phyloP scores from a whole-genome alignment of 2,329 filamentous ascomycete species.

The Neopestalotiopsis clavispora region DNA sequence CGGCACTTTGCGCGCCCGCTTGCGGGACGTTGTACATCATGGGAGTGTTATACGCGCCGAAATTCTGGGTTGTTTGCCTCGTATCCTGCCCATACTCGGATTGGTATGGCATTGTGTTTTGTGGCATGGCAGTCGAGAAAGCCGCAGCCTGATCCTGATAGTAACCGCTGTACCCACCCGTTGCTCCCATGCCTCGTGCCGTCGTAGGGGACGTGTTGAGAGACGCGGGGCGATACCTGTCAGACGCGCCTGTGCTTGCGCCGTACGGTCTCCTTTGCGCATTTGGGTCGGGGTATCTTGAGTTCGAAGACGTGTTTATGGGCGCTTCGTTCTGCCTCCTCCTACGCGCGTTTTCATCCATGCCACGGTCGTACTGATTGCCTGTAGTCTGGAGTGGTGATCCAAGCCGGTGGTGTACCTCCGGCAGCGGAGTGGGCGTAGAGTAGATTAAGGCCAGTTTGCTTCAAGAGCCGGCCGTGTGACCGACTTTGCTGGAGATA shows the following conservation, averaged over 20 bases:
- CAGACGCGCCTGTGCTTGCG: slow-evolving; percentile 49
- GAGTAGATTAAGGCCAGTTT: slow-evolving; percentile 70
- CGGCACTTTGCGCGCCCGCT: slow-evolving; percentile 62
- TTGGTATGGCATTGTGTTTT: slow-evolving; percentile 56
- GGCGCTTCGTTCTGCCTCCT: slow-evolving; percentile 77
- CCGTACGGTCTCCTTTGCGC: slow-evolving; percentile 52
- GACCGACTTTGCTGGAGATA: slow-evolving; percentile 28
- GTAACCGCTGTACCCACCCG: slow-evolving; percentile 62
- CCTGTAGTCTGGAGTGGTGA: slow-evolving; percentile 60
- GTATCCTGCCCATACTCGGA: slow-evolving; percentile 69
- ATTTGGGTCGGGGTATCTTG: slow-evolving; percentile 57
- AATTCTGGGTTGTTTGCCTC: slow-evolving; percentile 55
- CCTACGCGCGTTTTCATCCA: slow-evolving; percentile 78
- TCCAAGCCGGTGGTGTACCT: slow-evolving; percentile 64
- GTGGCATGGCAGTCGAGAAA: slow-evolving; percentile 63
- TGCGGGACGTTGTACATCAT: slow-evolving; percentile 83
- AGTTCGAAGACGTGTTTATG: slow-evolving; percentile 63
- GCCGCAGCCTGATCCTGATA: slow-evolving; percentile 59
- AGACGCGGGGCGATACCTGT: slow-evolving; percentile 54
- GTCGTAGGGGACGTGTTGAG: slow-evolving; percentile 54
- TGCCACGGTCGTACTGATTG: slow-evolving; percentile 62
- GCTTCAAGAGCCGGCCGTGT: slow-evolving; percentile 42
- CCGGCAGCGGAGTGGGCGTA: slow-evolving; percentile 67
- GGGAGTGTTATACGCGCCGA: slow-evolving; percentile 64
- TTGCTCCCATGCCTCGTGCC: slow-evolving; percentile 57